phyloP scores from a whole-genome alignment of 192 early-diverging fungal genomes.

The Chytriomyces sp. region DNA sequence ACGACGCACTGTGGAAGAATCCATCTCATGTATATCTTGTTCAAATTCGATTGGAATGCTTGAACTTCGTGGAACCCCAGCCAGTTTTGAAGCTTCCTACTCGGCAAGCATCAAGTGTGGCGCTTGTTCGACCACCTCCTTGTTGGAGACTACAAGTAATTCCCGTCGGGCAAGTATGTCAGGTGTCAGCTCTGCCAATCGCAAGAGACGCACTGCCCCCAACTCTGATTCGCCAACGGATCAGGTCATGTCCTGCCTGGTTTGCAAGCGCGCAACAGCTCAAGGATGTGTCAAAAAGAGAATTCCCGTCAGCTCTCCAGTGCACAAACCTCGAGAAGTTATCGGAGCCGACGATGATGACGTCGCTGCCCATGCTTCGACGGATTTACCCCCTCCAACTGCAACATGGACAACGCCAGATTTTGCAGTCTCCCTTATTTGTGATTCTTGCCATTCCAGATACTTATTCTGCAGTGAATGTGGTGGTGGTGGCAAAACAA shows the following conservation, averaged over 20 bases:
- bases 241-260: conserved; percentile 17
- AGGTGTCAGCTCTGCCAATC: not conserved
- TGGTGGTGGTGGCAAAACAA: conserved; percentile 52
- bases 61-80: conserved; percentile 27
- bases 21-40: conserved; percentile 18
- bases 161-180: not conserved
- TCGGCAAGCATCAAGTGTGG: conserved; percentile 15
- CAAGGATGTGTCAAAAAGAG: conserved; percentile 24
- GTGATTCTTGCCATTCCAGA: conserved; percentile 36
- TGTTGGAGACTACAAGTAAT: not conserved
- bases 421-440: conserved; percentile 48
- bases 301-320: not conserved
- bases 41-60: conserved; percentile 19
- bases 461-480: conserved; percentile 57
- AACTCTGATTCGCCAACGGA: not conserved
- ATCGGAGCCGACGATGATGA: not conserved
- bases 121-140: not conserved
- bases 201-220: conserved; percentile 11
- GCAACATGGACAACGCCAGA: conserved; percentile 13
- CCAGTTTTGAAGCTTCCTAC: conserved; percentile 20
- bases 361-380: not conserved
- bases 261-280: conserved; percentile 24
- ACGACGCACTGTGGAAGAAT: conserved; percentile 31
- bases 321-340: conserved; percentile 1
- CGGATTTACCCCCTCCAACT: not conserved